These are phyloP conservation scores for Syzygium grande DNA, from an alignment of 345 rosid genomes.

Conservation along the genomic window DNA sequence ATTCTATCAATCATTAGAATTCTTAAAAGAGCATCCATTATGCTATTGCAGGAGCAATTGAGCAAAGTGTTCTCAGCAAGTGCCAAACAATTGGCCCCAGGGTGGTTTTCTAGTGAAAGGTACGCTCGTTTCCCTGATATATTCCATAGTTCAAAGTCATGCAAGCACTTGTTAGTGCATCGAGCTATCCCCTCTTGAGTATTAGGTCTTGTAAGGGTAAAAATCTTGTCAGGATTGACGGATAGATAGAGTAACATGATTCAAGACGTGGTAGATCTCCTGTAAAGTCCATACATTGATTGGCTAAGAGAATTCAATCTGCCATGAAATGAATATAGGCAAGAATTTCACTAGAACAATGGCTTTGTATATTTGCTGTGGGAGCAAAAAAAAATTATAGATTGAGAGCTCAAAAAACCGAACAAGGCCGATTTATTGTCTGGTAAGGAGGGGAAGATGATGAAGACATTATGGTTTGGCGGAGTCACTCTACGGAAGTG, in stretches of 20 bases:
- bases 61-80: not conserved
- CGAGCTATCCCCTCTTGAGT: not conserved
- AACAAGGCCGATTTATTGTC: not conserved
- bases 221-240: not conserved
- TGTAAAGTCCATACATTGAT: not conserved
- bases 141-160: not conserved
- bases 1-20: not conserved
- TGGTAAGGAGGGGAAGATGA: not conserved
- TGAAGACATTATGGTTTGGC: not conserved
- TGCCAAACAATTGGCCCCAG: not conserved
- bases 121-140: not conserved
- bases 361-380: accelerated
- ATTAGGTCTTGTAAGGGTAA: not conserved
- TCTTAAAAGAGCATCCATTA: not conserved
- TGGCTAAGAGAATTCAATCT: not conserved
- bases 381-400: not conserved
- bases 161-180: not conserved
- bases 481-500: not conserved
- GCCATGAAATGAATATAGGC: not conserved
- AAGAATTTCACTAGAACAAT: not conserved
- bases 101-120: not conserved
- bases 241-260: not conserved
- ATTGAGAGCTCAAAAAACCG: not conserved
- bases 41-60: not conserved
- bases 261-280: not conserved